phyloP scores from a whole-genome alignment of 257 asterid species.

The Scutellaria galericulata region DNA sequence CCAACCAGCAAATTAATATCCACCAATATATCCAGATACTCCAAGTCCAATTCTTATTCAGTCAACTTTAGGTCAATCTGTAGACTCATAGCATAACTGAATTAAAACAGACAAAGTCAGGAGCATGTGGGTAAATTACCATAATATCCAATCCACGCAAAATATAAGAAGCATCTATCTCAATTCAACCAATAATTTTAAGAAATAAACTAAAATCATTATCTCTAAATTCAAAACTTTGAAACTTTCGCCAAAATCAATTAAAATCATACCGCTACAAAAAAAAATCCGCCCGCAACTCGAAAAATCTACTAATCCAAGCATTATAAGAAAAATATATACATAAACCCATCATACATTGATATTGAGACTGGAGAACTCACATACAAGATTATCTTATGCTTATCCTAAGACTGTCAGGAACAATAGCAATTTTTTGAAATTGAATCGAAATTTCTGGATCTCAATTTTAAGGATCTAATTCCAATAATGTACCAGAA shows the following conservation, averaged over 20 bases:
- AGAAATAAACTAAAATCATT: neutral
- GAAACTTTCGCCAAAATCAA: neutral
- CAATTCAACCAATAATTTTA: neutral
- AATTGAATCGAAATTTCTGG: slow-evolving; percentile 3
- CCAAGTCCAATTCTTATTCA: neutral
- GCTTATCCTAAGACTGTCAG: neutral
- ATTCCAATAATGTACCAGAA: slow-evolving; percentile 25
- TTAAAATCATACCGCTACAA: neutral
- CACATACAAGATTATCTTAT: neutral
- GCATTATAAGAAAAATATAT: neutral
- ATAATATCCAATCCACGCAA: neutral
- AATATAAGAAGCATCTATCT: neutral
- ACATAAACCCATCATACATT: neutral
- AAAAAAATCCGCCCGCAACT: neutral
- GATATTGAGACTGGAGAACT: slow-evolving; percentile 15
- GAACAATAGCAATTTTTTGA: neutral
- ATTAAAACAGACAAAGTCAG: slow-evolving; percentile 10
- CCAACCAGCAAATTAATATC: slow-evolving; percentile 10
- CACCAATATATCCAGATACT: neutral
- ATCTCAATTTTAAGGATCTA: slow-evolving; percentile 29
- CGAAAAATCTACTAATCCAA: neutral
- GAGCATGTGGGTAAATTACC: neutral
- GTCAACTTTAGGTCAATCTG: slow-evolving; percentile 19
- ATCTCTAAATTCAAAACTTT: slow-evolving; percentile 6
- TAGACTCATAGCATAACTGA: slow-evolving; percentile 6